Evolutionary conservation across 331 rosid species (phyloP).

Genomic region (Pyrus hybrid): DNA sequence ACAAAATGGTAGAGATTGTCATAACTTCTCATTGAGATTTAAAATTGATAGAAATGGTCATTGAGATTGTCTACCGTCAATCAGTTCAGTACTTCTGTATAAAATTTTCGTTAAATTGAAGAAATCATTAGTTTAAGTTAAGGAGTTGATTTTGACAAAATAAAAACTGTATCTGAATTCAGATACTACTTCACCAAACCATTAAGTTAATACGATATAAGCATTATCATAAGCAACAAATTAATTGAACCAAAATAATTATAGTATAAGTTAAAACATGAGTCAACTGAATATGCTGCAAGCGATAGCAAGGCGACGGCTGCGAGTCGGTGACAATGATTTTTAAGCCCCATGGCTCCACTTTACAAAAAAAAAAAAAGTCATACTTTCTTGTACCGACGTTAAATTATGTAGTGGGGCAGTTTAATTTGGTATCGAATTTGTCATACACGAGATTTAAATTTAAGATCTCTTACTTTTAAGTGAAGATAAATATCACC

Average conservation of each 20-base stretch:
- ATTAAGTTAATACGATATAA: background rate
- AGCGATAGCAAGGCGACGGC: background rate
- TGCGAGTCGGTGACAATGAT: background rate
- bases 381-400: background rate
- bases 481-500: too few relatives aligned
- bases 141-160: too few relatives aligned
- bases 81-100: accelerated
- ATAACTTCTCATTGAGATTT: too few relatives aligned
- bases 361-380: background rate
- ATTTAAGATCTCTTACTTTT: accelerated
- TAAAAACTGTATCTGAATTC: too few relatives aligned
- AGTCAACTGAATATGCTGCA: background rate
- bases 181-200: background rate
- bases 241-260: background rate
- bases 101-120: too few relatives aligned
- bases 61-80: too few relatives aligned
- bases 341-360: background rate
- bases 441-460: too few relatives aligned
- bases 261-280: background rate
- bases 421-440: too few relatives aligned
- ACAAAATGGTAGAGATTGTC: too few relatives aligned
- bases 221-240: background rate
- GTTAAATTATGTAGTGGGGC: too few relatives aligned
- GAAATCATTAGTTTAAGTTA: too few relatives aligned
- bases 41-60: too few relatives aligned